Evolutionary conservation across 2,329 filamentous ascomycete genomes (phyloP), one percentile per base, ranked within the genome.

Genomic region (Geosmithia morbida): DNA sequence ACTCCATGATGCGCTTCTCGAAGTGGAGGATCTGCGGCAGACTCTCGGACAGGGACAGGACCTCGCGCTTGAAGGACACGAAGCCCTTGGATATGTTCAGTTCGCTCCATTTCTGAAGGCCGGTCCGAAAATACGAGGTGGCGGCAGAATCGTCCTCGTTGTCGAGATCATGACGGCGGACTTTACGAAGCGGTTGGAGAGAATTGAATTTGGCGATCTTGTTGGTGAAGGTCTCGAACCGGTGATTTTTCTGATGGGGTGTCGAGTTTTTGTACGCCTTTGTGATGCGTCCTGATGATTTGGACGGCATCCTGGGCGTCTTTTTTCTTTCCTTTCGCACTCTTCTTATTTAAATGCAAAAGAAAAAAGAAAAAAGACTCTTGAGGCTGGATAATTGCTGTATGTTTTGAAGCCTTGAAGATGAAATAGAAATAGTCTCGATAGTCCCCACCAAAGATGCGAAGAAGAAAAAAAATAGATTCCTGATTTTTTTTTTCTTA

Each of bases 1-100:
- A 62, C 40, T 79, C 79, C 74, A 95, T 85, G 54, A 98, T 92
- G 61, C 79, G 79, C 54, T 86, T 78, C 66, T 94, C 83, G 63
- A 94, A 85, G 68, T 97, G 85, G 51, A 99, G 70, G 53, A 99
- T 85, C 64, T 96, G 87, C 19, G 89, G 83, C 42, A 99, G 75
- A 59, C 83, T 96, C 63, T 97, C 89, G 69, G 81, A 90, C 47
- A 94, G 73, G 48, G 85, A 81, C 55, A 77, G 72, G 44, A 87
- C 80, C 60, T 86, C 78, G 52, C 81, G 78, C 54, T 81, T 76
- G 66, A 98, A 97, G 41, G 72, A 69, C 45, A 79, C 78, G 59
- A 95, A 98, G 37, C 73, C 77, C 52, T 84, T 81, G 16, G 90
- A 88, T 52, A 96, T 72, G 65, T 97, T 97, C 63, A 94, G 77